Base-by-base conservation (phyloP, 495 filamentous ascomycete species). In the Friedmanniomyces simplex region DNA sequence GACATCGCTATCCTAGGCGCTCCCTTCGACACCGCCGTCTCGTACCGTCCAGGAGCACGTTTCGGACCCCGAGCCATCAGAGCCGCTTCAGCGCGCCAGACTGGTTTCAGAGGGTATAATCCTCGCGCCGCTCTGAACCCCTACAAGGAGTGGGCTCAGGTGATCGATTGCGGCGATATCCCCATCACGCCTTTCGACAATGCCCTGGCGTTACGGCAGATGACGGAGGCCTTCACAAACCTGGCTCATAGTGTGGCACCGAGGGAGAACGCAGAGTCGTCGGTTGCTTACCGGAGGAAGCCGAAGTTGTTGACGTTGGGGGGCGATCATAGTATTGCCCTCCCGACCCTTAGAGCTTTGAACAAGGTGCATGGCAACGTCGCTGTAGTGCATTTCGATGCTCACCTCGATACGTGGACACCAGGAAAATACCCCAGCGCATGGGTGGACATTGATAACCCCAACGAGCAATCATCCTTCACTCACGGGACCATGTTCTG, bases 401-500 rank as follows among this genome's bases (percentile, higher is more conserved):
- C 81, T 24, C 72, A 71, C 64, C 57, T 69, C 67, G 88, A 94
- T 66, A 93, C 88, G 4, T 91, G 88, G 88, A 81, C 89, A 66
- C 88, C 89, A 0, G 79, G 77, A 13, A 85, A 84, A 55, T 91
- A 91, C 69, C 82, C 85, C 0, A 81, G 78, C 14, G 81, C 82
- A 52, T 94, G 88, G 88, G 56, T 74, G 26, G 71, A 73, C 51
- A 58, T 63, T 8, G 54, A 60, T 22, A 65, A 71, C 51, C 69
- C 75, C 8, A 79, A 76, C 13, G 76, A 81, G 65, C 86, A 87
- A 66, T 75, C 79, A 10, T 76, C 80, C 57, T 94, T 91, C 72
- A 91, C 83, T 66, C 88, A 94, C 69, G 88, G 88, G 3, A 83
- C 76, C 48, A 90, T 91, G 81, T 93, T 94, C 76, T 87, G 86